Evolutionary conservation across 495 filamentous ascomycete genomes (phyloP).

Genomic region (Lasiosphaeria ovina): DNA sequence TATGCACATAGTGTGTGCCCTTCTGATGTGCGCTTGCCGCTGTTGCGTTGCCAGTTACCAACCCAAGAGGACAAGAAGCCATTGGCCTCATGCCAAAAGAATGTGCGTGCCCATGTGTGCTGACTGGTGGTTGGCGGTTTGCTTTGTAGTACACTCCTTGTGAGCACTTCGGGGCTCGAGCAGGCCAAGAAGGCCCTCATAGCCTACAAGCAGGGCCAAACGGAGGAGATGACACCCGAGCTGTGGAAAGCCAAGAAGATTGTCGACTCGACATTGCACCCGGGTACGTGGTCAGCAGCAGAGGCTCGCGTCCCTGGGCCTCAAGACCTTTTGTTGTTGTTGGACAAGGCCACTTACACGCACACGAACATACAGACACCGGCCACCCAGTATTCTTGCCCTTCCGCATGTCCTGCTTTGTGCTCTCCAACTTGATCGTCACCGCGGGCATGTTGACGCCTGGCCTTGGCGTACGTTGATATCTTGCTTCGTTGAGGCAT

Average conservation of each 20-base stretch:
- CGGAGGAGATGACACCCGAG: slow-evolving; percentile 79
- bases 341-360: slow-evolving; percentile 9
- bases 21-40: slow-evolving; percentile 11
- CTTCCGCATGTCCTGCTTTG: slow-evolving; percentile 96
- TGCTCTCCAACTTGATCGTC: slow-evolving; percentile 88
- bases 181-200: slow-evolving; percentile 75
- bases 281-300: slow-evolving; percentile 60
- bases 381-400: slow-evolving; percentile 88
- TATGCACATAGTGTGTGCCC: slow-evolving; percentile 10
- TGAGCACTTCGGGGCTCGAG: slow-evolving; percentile 72
- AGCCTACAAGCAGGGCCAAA: slow-evolving; percentile 76
- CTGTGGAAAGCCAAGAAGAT: slow-evolving; percentile 96
- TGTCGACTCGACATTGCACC: slow-evolving; percentile 92
- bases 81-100: no score
- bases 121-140: slow-evolving; percentile 6
- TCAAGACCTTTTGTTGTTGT: neutral
- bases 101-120: neutral
- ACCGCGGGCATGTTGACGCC: slow-evolving; percentile 98
- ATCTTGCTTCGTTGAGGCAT: no score
- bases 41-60: slow-evolving; percentile 1
- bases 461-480: slow-evolving; percentile 59
- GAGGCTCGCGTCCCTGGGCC: slow-evolving; percentile 8
- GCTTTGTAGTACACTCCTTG: slow-evolving; percentile 67
- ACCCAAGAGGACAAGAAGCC: no score
- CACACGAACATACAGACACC: slow-evolving; percentile 62